Evolutionary conservation across 1,284 basidiomycete genomes (phyloP), one percentile per base, ranked within the genome.

Genomic region (Peniophora sp.): DNA sequence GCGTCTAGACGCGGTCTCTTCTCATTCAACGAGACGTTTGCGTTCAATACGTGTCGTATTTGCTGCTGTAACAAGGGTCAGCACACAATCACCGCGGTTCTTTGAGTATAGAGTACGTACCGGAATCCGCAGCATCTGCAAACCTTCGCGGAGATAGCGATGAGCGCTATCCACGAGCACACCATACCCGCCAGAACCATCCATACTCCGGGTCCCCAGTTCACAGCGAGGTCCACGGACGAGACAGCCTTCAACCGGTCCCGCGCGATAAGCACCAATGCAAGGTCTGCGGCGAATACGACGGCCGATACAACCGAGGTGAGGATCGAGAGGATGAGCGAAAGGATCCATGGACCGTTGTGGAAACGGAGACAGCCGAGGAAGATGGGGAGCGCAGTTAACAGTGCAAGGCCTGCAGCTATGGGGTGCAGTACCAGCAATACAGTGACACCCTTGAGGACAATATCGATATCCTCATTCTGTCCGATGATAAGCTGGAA

Each of bases 181-280:
- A 76, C 55, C 49, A 78, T 64, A 3, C 76, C 79, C 8, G 62
- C 71, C 18, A 86, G 57, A 23, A 79, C 73, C 79, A 88, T 78
- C 85, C 85, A 88, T 3, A 83, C 74, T 9, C 65, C 85, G 53
- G 81, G 79, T n/a, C 86, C 86, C 64, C 76, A 84, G 3, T 62
- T 55, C 3, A 84, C 72, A 0, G 58, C 63, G 18, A 88, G 72
- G 45, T 66, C 55, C 22, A 73, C 71, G 3, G 68, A 61, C 10
- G 72, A 63, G 6, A 80, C 47, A 9, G 65, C 59, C 20, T 66
- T 52, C 18, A 85, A 62, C 50, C 75, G 67, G 47, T 67, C 57
- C 58, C 65, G 71, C 11, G 75, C 78, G 8, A 78, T 66, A 14
- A 81, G 54, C 12, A 82, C 78, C 24, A 87, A 57, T 2, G 77